A percentile compares a stretch with the other conserved stretches of the same genome.
phyloP scores from a whole-genome alignment of 2,329 filamentous ascomycete species.

The Aspergillus pseudoglaucus region DNA sequence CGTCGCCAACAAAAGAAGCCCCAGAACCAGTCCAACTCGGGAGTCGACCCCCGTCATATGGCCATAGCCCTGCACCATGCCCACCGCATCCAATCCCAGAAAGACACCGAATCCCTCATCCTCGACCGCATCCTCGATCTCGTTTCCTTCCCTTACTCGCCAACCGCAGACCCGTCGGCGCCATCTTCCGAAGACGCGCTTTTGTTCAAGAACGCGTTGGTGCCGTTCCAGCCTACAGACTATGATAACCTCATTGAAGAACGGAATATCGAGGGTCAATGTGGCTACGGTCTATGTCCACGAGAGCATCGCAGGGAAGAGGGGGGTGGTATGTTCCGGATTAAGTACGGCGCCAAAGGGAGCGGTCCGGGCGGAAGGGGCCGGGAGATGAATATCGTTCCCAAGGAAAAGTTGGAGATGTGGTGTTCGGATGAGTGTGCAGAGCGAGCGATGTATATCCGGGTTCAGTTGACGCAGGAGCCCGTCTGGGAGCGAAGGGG shows the following conservation, averaged over 20 bases:
- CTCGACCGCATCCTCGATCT: slow-evolving; percentile 66
- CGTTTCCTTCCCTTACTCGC: slow-evolving; percentile 55
- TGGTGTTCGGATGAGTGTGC: slow-evolving; percentile 84
- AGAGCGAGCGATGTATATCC: slow-evolving; percentile 72
- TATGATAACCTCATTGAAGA: slow-evolving; percentile 86
- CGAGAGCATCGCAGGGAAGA: slow-evolving; percentile 53
- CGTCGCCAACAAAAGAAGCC: slow-evolving; percentile 16
- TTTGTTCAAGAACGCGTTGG: slow-evolving; percentile 60
- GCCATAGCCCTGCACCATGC: slow-evolving; percentile 77
- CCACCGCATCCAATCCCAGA: slow-evolving; percentile 71
- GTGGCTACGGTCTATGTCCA: slow-evolving; percentile 77
- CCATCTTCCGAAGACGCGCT: slow-evolving; percentile 55
- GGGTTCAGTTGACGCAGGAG: slow-evolving; percentile 78
- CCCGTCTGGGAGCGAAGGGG: slow-evolving; percentile 76
- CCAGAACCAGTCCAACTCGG: slow-evolving; percentile 27
- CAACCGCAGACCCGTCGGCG: slow-evolving; percentile 43
- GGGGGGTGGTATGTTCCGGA: slow-evolving; percentile 57
- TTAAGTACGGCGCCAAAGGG: slow-evolving; percentile 53
- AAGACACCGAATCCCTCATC: slow-evolving; percentile 68
- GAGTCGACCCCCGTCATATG: slow-evolving; percentile 40
- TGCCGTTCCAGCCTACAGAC: slow-evolving; percentile 75
- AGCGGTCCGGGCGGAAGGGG: slow-evolving; percentile 41
- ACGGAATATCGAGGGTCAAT: slow-evolving; percentile 73
- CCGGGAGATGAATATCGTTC: slow-evolving; percentile 58
- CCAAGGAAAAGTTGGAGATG: slow-evolving; percentile 65